Evolutionary conservation across 805 yeast genomes (phyloP), one percentile per base, ranked within the genome.

Genomic region (Blastobotrys robertii): DNA sequence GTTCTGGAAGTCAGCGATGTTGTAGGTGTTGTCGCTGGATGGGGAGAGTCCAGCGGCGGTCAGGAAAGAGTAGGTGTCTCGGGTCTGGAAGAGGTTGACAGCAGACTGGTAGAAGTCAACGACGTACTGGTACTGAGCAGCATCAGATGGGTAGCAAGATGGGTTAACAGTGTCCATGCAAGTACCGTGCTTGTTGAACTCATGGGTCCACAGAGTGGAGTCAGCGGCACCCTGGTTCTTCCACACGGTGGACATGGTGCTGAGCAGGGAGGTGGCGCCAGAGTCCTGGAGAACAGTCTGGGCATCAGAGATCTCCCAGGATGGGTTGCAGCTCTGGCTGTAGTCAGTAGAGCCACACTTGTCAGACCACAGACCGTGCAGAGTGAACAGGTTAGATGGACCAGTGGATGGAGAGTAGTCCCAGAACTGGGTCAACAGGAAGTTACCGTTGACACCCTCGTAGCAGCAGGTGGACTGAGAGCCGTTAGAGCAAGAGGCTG

Each of bases 111-210:
- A 84, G 62, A 77, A 86, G 58, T 86, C 94, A 44, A 76, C 78
- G 25, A 84, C 87, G 41, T 67, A 56, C 53, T 59, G 58, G 46
- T 61, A 46, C 42, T 52, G 42, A 33, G 53, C 42, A 10, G 60
- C 55, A 16, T 48, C 51, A 6, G 42, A 39, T 12, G 48, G 29
- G 61, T 86, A 87, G 60, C 97, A 88, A 3, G 60, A 52, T 2
- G 92, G 84, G 44, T 72, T 75, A 37, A 88, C 66, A 1, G 96
- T 86, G 38, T 79, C 75, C 72, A 87, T 79, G 64, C 97, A 88
- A 8, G 95, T 86, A 16, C 88, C 97, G 59, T 88, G 97, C 60
- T 88, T 88, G 66, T 88, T 87, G 70, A 75, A 88, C 63, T 88
- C 97, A 62, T 88, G 96, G 30, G 74, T 70, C 97, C 97, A 88